A percentile compares a stretch with the other conserved stretches of the same genome.
phyloP scores from a whole-genome alignment of 208 protist genomes.

The Naegleria gruberi region DNA sequence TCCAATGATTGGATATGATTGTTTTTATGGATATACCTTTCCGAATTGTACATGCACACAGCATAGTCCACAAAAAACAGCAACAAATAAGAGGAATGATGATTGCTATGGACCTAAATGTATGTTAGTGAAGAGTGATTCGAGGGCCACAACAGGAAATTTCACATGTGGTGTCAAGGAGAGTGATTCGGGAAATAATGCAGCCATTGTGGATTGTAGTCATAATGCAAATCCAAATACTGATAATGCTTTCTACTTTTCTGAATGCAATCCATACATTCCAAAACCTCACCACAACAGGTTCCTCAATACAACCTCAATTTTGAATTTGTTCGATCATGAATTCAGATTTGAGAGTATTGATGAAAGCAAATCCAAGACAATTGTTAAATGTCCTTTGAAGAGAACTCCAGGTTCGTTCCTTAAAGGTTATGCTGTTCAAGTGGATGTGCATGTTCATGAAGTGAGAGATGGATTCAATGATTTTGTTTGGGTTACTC shows the following conservation, averaged over 20 bases:
- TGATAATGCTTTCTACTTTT: neutral
- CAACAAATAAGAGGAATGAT: neutral
- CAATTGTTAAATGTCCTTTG: neutral
- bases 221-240: neutral
- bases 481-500: neutral
- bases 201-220: neutral
- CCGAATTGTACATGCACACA: neutral
- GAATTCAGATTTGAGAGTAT: neutral
- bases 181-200: neutral
- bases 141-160: neutral
- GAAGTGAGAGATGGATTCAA: neutral
- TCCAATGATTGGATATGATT: neutral
- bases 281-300: neutral
- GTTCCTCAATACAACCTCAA: neutral
- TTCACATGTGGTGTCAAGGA: neutral
- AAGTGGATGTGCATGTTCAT: neutral
- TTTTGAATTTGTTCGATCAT: neutral
- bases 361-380: neutral
- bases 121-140: neutral
- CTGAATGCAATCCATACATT: neutral
- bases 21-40: neutral
- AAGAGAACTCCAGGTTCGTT: neutral
- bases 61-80: neutral
- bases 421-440: neutral
- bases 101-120: neutral